Conservation (phyloP, 352 stramenopile genomes). For the Phytophthora parvispora region DNA sequence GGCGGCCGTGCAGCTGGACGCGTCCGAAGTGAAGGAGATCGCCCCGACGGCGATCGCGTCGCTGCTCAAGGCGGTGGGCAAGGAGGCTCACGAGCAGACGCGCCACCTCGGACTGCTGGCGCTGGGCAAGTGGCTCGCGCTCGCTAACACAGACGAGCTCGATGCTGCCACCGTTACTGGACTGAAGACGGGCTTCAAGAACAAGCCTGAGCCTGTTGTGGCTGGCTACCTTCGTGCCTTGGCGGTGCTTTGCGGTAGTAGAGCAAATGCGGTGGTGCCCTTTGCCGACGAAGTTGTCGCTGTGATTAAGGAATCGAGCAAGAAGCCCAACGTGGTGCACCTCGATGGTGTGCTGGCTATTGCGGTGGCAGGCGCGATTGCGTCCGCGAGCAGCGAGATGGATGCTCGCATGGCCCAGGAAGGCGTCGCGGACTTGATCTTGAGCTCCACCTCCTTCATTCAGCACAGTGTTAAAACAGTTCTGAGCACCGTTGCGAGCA, state of each 20-base stretch:
- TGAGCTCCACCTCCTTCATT: conserved; percentile 64
- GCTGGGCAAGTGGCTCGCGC: conserved; percentile 79
- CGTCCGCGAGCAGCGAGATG: conserved; percentile 65
- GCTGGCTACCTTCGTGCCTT: conserved; percentile 73
- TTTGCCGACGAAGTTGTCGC: conserved; percentile 67
- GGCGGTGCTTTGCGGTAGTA: conserved; percentile 51
- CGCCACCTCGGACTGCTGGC: conserved; percentile 76
- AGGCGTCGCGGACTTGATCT: conserved; percentile 53
- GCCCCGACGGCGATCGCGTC: conserved; percentile 52
- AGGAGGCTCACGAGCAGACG: conserved; percentile 89
- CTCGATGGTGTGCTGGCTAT: conserved; percentile 84
- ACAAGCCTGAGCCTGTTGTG: conserved; percentile 80
- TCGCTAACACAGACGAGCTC: conserved; percentile 62
- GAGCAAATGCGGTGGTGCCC: conserved; percentile 30
- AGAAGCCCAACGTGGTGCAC: conserved; percentile 81
- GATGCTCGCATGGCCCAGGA: conserved; percentile 67
- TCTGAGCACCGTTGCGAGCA: conserved; percentile 38
- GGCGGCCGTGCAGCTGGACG: conserved; percentile 37
- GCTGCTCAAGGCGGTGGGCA: conserved; percentile 79
- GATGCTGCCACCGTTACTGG: conserved; percentile 44
- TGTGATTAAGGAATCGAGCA: conserved; percentile 73
- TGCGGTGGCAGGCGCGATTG: conserved; percentile 65
- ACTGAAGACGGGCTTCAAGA: conserved; percentile 68
- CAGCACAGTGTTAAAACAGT: conserved; percentile 53
- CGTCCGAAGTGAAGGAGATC: conserved; percentile 49